Evolutionary conservation across 495 filamentous ascomycete genomes (phyloP), one percentile per base, ranked within the genome.

Genomic region (Aspergillus carlsbadensis): DNA sequence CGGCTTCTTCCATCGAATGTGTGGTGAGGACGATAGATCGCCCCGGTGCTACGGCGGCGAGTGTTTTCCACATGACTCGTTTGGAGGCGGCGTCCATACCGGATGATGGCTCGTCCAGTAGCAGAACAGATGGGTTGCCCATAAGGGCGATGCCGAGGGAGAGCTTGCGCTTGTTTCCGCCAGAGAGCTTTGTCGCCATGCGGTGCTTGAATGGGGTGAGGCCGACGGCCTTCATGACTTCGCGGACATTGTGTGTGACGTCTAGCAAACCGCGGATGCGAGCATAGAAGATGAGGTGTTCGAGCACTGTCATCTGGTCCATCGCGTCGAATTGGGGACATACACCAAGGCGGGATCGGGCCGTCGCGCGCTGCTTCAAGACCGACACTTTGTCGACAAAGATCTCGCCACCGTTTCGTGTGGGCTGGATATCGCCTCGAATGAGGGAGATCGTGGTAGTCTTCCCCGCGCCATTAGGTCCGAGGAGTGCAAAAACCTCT

Each of bases 381-480:
- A 95, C 83, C 20, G 84, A 85, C 24, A 84, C 78, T 58, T 87
- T 77, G 65, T 94, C 88, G 49, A 96, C 84, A 24, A 87, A 83
- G 36, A 96, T 81, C 48, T 91, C 86, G 52, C 87, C 86, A 31
- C 72, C 70, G 52, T 74, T 72, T 33, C 70, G 66, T 40, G 78
- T 77, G 0, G 90, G 89, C 29, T 82, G 80, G 48, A 92, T 78
- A 60, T 96, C 91, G n/a, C 90, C 91, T 54, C 91, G 82, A 68
- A 96, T 88, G 35, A 95, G 74, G 15, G 81, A 86, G 69, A 96
- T 92, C 6, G 87, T 93, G 5, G 90, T 94, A 5, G 84, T 87
- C 64, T 96, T 96, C 44, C 91, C 91, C 1, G 91, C 91, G 21
- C 90, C 91, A 66, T 96, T 96, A 18, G 91, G 90, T 6, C 91